Evolutionary conservation across 1,139 yeast species (phyloP).

Genomic region (Sugiyamaella xylanicola): DNA sequence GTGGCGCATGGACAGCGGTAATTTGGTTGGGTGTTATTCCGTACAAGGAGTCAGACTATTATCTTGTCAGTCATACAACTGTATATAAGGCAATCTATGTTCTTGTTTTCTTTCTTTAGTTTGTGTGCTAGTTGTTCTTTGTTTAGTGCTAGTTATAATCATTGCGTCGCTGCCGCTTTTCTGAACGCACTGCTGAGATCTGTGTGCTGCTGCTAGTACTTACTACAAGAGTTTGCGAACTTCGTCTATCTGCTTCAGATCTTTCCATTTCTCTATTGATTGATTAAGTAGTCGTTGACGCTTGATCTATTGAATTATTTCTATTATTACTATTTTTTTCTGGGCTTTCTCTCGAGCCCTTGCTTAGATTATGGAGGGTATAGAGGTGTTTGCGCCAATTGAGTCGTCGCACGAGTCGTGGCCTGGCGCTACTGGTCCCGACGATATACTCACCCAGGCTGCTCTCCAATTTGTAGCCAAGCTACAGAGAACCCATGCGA

Average conservation of each 20-base stretch:
- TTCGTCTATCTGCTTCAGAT: too few species aligned
- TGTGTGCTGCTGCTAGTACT: too few species aligned
- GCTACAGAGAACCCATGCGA: conserved; percentile 68
- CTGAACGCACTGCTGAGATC: too few species aligned
- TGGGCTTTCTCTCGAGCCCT: background rate
- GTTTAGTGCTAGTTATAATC: background rate
- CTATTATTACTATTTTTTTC: background rate
- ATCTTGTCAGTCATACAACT: background rate
- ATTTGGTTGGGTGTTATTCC: background rate
- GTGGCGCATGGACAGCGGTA: background rate
- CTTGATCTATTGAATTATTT: background rate
- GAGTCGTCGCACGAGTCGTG: conserved; percentile 13
- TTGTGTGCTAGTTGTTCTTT: background rate
- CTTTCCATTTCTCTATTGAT: too few species aligned
- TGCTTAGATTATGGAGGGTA: conserved; percentile 15
- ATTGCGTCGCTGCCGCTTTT: too few species aligned
- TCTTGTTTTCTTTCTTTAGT: background rate
- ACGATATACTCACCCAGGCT: conserved; percentile 58
- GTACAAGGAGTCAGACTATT: background rate
- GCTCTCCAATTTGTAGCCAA: conserved; percentile 72
- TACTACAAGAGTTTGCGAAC: too few species aligned
- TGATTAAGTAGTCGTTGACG: too few species aligned
- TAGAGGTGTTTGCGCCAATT: conserved; percentile 18
- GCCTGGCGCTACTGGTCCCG: conserved; percentile 23
- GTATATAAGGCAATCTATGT: background rate